Conservation (phyloP, 129 eudicot species). For the Helianthus tuberosus region DNA sequence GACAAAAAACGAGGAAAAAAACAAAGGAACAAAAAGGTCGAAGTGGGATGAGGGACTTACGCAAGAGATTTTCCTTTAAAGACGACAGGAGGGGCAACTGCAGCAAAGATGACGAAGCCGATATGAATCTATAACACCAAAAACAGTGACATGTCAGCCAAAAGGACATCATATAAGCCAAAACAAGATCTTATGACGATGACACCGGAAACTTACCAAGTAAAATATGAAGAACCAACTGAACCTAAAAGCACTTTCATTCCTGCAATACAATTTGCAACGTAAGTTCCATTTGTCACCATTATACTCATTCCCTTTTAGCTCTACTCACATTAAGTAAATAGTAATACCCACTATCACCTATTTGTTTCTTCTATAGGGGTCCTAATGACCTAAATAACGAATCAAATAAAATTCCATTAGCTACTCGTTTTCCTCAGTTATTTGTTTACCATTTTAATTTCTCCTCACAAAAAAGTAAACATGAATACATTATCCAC, state of each 20-base stretch:
- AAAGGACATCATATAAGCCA: background rate
- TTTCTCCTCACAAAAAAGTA: constrained; percentile 15
- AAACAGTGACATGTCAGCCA: constrained; percentile 18
- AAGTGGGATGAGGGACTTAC: constrained; percentile 51
- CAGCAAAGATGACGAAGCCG: constrained; percentile 80
- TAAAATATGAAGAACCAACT: constrained; percentile 88
- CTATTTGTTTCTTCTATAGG: background rate
- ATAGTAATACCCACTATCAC: constrained; percentile 1
- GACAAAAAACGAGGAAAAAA: background rate
- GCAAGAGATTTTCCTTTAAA: constrained; percentile 95
- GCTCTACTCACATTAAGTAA: background rate
- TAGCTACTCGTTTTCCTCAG: constrained; percentile 7
- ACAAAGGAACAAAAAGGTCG: background rate
- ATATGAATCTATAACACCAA: constrained; percentile 72
- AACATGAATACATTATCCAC: background rate
- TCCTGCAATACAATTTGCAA: constrained; percentile 51
- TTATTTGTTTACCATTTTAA: background rate
- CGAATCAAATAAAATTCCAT: background rate
- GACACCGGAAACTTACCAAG: constrained; percentile 46
- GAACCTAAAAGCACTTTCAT: constrained; percentile 86
- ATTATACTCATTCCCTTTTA: background rate
- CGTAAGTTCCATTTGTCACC: background rate
- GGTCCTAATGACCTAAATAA: background rate
- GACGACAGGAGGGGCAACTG: constrained; percentile 97
- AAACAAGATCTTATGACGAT: background rate